Evolutionary conservation across 495 filamentous ascomycete species (phyloP), one percentile per base, ranked within the genome.

Genomic region (Penicillium cosmopolitanum): DNA sequence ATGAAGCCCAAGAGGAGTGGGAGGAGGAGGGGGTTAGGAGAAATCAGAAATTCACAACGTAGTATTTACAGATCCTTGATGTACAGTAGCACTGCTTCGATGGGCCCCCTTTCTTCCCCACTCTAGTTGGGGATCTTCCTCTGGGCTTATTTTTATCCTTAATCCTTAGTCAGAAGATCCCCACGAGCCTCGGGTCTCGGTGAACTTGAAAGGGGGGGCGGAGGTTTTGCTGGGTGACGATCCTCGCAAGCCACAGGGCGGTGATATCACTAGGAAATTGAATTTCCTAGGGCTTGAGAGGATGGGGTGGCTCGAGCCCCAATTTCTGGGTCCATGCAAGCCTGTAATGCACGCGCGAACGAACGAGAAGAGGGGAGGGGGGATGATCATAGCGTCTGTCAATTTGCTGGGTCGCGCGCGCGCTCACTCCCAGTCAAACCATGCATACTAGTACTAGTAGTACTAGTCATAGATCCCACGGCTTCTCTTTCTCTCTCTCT

Each of bases 61-160:
- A 48, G 58, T 21, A 61, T 50, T 31, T 38, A 47, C 46, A 46
- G 44, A 36, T 44, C 12, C 28, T 44, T 48, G 53, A 51, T 38
- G 33, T 50, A 31, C 28, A 31, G 28, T 31, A 15, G 51, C 55
- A 55, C 50, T 58, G 18, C 38, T 38, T 43, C 18, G 47, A 50
- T 53, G 42, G 52, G 52, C 42, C 56, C 36, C 56, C 53, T 56
- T 59, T 57, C 42, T 60, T 54, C 54, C 43, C 54, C 62, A 56
- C 61, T 50, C 40, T 38, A 34, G 15, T 51, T 51, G 64, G 42
- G 54, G 56, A 67, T 67, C 63, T 55, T 47, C 62, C n/a, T 55
- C 34, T 59, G 16, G 43, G 53, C 53, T 57, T 66, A 60, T 66
- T 66, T 61, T 62, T 59, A 65, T 53, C 53, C 28, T 50, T 53